Base-by-base conservation (phyloP, 2,329 filamentous ascomycete species). In the Fusarium sp. region DNA sequence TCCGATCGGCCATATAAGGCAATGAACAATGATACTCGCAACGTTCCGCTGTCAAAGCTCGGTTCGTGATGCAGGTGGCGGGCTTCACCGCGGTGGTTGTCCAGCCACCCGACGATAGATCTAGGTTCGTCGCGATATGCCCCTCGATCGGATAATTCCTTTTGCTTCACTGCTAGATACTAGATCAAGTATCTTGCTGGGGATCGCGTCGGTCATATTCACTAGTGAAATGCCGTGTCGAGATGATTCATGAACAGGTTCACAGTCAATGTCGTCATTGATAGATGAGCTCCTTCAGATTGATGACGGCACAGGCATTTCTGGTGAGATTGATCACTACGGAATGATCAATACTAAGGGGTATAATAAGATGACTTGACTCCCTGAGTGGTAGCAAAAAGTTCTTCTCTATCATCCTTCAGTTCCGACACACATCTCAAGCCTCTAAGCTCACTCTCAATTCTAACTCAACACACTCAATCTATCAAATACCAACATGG, bases 261-360 rank as follows among this genome's bases (percentile, higher is more conserved):
- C 50, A 64, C 40, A 51, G 38, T 62, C 46, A 58, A 73, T 73
- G 71, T 72, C 71, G 71, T 73, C 71, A 73, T 73, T 65, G 62
- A 70, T 51, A 69, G 56, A 50, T 58, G 46, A 10, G 27, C 31
- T 62, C 29, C 20, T 38, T 50, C 44, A 8, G 50, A 54, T 58
- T 29, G 36, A 71, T 71, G 69, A 70, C 62, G 64, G 58, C 44
- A 50, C 25, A n/a, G 16, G 11, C 23, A 10, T 16, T 9, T 34
- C 23, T 27, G 42, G 16, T 60, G 23, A 44, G 23, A 60, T 18
- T 13, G 13, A 1, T 18, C 31, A 16, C 38, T 31, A 6, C 5
- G 5, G 27, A 14, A 59, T 14, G 6, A 2, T 16, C 0, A 36
- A 38, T 25, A 9, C 16, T 27, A 3, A 34, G 10, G 34, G 38